These are phyloP conservation scores for Verticillium dahliae DNA, from an alignment of 2,329 filamentous ascomycete species.

Conservation along the genomic window DNA sequence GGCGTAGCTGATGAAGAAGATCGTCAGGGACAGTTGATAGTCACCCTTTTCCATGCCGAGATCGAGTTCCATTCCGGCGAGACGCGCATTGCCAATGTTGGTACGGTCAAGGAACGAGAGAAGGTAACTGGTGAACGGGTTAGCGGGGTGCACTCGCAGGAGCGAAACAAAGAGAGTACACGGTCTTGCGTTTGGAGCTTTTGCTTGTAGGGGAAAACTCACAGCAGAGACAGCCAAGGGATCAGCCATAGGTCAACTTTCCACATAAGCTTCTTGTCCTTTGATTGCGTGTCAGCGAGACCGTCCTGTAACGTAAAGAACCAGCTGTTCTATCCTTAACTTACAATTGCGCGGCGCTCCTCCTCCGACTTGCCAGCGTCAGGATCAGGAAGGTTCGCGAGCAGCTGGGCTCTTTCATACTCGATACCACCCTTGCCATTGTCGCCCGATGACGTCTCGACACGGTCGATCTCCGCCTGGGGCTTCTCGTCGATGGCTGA, in stretches of 20 bases:
- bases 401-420: slow-evolving; percentile 18
- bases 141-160: neutral
- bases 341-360: slow-evolving; percentile 55
- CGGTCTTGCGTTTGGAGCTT: neutral
- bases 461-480: slow-evolving; percentile 6
- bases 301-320: neutral
- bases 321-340: slow-evolving; percentile 15
- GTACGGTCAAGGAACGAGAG: slow-evolving; percentile 20
- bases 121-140: slow-evolving; percentile 11
- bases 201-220: neutral
- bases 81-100: slow-evolving; percentile 19
- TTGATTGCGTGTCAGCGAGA: neutral
- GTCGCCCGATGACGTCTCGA: slow-evolving; percentile 9
- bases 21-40: slow-evolving; percentile 53
- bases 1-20: slow-evolving; percentile 67
- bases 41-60: slow-evolving; percentile 29
- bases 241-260: slow-evolving; percentile 57
- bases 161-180: neutral
- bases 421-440: slow-evolving; percentile 11
- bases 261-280: slow-evolving; percentile 57
- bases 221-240: slow-evolving; percentile 41
- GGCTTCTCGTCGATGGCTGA: slow-evolving; percentile 5
- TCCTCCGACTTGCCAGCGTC: slow-evolving; percentile 60
- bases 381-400: slow-evolving; percentile 26
- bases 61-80: slow-evolving; percentile 17